Evolutionary conservation across 345 rosid species (phyloP), one percentile per base, ranked within the genome.

Genomic region (Stellera chamaejasme): DNA sequence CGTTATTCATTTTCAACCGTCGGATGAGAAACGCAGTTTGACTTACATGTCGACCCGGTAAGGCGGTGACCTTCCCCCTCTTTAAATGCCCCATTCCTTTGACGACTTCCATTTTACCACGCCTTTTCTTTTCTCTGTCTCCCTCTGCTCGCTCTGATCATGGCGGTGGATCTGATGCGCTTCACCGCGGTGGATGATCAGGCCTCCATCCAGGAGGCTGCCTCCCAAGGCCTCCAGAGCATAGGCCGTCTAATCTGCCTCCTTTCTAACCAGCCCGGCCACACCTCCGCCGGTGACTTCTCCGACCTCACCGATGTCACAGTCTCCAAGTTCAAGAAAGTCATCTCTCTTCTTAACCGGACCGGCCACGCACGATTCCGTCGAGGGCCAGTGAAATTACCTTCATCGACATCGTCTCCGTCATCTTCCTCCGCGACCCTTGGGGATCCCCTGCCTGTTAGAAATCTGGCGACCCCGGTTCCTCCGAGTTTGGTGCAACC

Each of bases 301-400:
- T 43, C 89, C 0, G 81, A 81, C 66, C 71, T 84, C 53, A 69
- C 97, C 5, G 85, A 88, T 25, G 58, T 62, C 48, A 82, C 98
- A 68, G 85, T 92, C n/a, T 72, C 81, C 45, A 86, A 86, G 75
- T 92, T 92, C 73, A 82, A 69, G 59, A 88, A 76, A 10, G 80
- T 86, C 10, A 92, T 92, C 50, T 82, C 94, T 25, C 82, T 84
- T 10, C 78, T 84, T 45, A 76, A 86, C 65, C 79, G 93, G 10
- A 84, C 94, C 14, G 98, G 98, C 13, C 98, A 81, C 63, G 98
- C 98, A 44, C 83, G 98, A 25, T 92, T 92, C 73, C 61, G 96
- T 28, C 96, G 96, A 3, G 93, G 79, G 1, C 97, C 96, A 50
- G 56, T 69, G 55, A 83, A 63, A 10, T 67, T 83, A 1, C 32